A percentile compares a stretch with the other conserved stretches of the same genome.
phyloP scores from a whole-genome alignment of 1,284 basidiomycete genomes.

The Ganoderma multipileum region DNA sequence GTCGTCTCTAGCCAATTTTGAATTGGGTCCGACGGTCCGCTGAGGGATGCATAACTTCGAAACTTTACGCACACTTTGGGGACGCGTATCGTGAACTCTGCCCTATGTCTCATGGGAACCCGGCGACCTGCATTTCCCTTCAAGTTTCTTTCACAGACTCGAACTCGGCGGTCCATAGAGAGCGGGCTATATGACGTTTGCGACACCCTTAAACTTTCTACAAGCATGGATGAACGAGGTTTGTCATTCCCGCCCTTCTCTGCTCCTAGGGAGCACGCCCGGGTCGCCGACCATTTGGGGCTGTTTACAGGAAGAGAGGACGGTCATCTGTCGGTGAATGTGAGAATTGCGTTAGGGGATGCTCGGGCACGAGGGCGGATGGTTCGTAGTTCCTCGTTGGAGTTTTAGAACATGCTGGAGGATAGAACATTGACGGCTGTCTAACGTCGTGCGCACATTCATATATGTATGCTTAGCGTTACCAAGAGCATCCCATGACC shows the following conservation, averaged over 20 bases:
- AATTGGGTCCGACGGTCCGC: neutral
- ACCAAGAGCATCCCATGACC: neutral
- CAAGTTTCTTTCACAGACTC: neutral
- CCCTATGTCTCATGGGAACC: neutral
- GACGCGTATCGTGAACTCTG: neutral
- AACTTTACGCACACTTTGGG: neutral
- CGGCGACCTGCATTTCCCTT: neutral
- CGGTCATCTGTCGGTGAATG: neutral
- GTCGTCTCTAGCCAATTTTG: neutral
- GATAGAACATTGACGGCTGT: neutral
- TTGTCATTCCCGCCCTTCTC: conserved; percentile 4
- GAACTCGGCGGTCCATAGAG: neutral
- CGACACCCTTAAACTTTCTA: neutral
- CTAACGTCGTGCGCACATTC: conserved; percentile 2
- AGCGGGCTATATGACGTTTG: neutral
- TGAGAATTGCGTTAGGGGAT: neutral
- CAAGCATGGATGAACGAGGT: neutral
- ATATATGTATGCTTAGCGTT: neutral
- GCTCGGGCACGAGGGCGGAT: neutral
- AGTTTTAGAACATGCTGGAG: neutral
- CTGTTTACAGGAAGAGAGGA: neutral
- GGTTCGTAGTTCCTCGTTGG: neutral
- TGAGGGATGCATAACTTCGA: neutral
- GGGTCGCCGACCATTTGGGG: neutral
- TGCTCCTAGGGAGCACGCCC: neutral